A percentile compares a stretch with the other conserved stretches of the same genome.
These are phyloP conservation scores for Neurospora sp. DNA, from an alignment of 495 filamentous ascomycete species.

Conservation along the genomic window DNA sequence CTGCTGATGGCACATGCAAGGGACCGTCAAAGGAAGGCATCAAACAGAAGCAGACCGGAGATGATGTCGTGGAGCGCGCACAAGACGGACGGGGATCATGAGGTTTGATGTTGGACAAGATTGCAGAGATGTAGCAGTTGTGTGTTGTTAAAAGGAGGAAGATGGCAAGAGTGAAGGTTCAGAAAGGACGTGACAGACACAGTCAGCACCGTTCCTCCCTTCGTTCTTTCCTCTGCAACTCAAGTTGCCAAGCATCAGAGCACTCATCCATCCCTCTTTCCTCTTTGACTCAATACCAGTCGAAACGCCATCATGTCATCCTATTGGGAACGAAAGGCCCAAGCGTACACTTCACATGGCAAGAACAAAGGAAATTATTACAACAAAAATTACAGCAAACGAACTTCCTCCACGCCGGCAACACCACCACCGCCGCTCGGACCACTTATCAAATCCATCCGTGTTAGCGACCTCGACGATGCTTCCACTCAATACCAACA, in stretches of 20 bases:
- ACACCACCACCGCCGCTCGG: conserved; percentile 11
- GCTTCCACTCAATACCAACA: background rate
- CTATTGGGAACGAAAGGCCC: background rate
- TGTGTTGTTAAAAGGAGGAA: background rate
- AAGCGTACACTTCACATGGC: background rate
- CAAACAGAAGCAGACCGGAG: background rate
- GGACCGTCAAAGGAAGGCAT: background rate
- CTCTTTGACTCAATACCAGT: background rate
- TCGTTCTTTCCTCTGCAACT: background rate
- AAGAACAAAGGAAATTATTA: background rate
- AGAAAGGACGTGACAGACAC: background rate
- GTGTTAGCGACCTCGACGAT: background rate
- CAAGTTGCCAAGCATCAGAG: background rate
- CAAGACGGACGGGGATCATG: background rate
- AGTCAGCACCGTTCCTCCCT: background rate
- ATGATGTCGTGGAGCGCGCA: background rate
- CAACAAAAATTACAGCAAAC: background rate
- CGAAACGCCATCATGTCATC: background rate
- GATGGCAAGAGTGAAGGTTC: background rate
- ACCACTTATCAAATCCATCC: conserved; percentile 15
- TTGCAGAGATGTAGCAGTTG: too few relatives aligned
- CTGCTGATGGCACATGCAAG: background rate
- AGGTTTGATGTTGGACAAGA: too few relatives aligned
- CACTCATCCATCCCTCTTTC: background rate
- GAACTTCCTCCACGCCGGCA: background rate